A percentile compares a stretch with the other conserved stretches of the same genome.
Conservation (phyloP, 2,329 filamentous ascomycete genomes). For the Diaporthe sp. region DNA sequence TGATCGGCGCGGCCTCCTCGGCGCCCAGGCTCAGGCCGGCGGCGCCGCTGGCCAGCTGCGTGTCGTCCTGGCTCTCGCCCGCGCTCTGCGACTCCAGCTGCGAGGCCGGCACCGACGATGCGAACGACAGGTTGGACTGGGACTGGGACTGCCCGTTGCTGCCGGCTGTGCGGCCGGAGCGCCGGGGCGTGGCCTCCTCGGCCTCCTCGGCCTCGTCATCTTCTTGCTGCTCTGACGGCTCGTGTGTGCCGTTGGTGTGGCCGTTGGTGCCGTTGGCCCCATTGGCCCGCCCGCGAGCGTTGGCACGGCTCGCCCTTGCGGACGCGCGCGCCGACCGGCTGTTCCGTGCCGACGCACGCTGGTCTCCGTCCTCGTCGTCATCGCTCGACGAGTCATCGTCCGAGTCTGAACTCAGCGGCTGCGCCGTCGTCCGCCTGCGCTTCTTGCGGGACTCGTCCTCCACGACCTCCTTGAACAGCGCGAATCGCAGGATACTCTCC, state of each 20-base stretch:
- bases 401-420: constrained; percentile 68
- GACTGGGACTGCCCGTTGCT: constrained; percentile 56
- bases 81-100: constrained; percentile 67
- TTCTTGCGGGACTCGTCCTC: constrained; percentile 85
- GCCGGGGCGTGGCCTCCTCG: constrained; percentile 59
- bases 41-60: constrained; percentile 58
- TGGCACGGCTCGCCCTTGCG: constrained; percentile 49
- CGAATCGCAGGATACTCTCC: constrained; percentile 91
- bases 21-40: constrained; percentile 55
- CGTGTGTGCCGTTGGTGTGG: constrained; percentile 44
- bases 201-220: constrained; percentile 62
- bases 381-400: constrained; percentile 71
- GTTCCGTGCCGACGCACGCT: constrained; percentile 52
- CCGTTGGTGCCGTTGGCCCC: constrained; percentile 46
- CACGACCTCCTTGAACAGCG: constrained; percentile 96
- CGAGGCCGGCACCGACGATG: constrained; percentile 84
- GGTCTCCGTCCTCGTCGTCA: constrained; percentile 67
- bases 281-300: constrained; percentile 44
- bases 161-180: constrained; percentile 54
- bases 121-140: constrained; percentile 76
- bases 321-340: constrained; percentile 48
- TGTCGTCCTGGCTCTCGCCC: constrained; percentile 58
- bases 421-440: constrained; percentile 74
- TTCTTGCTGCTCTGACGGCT: constrained; percentile 59
- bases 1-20: constrained; percentile 62